A percentile compares a stretch with the other conserved stretches of the same genome.
These are phyloP conservation scores for Thymus mandschuricus DNA, from an alignment of 257 asterid genomes.

Conservation along the genomic window DNA sequence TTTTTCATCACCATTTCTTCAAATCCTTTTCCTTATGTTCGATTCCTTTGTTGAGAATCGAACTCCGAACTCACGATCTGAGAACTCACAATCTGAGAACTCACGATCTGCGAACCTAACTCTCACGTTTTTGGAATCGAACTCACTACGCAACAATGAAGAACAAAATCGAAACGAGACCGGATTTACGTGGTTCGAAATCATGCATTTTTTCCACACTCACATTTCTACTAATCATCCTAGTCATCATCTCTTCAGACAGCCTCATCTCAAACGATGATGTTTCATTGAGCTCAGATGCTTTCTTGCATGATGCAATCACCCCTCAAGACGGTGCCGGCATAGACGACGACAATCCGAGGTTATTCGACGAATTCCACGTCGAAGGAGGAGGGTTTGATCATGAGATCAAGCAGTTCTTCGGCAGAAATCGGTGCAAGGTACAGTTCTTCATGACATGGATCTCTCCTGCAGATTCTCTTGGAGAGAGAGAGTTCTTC, in stretches of 20 bases:
- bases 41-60: no score
- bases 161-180: no score
- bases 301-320: background rate
- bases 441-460: constrained; percentile 61
- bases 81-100: no score
- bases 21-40: no score
- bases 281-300: constrained; percentile 32
- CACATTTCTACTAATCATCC: constrained; percentile 36
- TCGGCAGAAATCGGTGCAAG: constrained; percentile 31
- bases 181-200: no score
- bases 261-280: constrained; percentile 29
- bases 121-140: no score
- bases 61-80: no score
- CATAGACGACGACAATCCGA: background rate
- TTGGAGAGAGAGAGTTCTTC: constrained; percentile 49
- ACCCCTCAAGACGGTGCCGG: constrained; percentile 13
- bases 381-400: constrained; percentile 24
- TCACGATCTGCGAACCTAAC: no score
- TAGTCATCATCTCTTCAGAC: constrained; percentile 35
- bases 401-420: constrained; percentile 33
- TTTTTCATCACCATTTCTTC: no score
- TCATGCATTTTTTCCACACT: no score
- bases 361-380: background rate
- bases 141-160: no score
- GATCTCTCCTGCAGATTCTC: constrained; percentile 41